These are phyloP conservation scores for Arachis hypogaea DNA, from an alignment of 306 rosid species.

Conservation along the genomic window DNA sequence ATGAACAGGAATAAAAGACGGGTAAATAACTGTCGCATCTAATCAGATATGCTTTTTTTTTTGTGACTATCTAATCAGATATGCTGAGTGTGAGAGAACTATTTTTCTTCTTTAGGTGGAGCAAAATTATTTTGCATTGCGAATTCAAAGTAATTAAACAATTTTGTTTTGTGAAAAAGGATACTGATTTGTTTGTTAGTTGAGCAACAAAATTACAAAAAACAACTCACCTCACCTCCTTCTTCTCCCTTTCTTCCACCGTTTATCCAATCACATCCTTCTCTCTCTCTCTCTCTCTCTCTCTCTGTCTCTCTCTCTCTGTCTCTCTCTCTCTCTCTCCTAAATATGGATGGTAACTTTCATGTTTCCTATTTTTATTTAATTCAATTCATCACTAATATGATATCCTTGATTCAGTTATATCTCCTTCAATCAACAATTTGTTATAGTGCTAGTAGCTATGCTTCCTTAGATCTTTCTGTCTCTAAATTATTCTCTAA, in stretches of 20 bases:
- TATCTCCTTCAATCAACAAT: background rate
- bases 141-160: too few species aligned
- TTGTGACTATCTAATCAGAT: too few species aligned
- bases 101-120: too few species aligned
- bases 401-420: background rate
- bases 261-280: background rate
- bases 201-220: too few species aligned
- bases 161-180: too few species aligned
- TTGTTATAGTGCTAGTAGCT: background rate
- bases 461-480: background rate
- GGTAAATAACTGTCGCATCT: too few species aligned
- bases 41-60: too few species aligned
- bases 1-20: too few species aligned
- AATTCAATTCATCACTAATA: background rate
- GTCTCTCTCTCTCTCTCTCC: background rate
- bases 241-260: background rate
- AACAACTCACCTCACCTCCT: background rate
- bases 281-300: background rate
- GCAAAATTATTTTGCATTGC: too few species aligned
- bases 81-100: too few species aligned
- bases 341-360: background rate
- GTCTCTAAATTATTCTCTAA: background rate
- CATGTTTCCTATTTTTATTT: background rate
- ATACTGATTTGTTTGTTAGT: too few species aligned
- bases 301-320: background rate